Evolutionary conservation across 257 asterid genomes (phyloP).

Genomic region (Salvia hispanica): DNA sequence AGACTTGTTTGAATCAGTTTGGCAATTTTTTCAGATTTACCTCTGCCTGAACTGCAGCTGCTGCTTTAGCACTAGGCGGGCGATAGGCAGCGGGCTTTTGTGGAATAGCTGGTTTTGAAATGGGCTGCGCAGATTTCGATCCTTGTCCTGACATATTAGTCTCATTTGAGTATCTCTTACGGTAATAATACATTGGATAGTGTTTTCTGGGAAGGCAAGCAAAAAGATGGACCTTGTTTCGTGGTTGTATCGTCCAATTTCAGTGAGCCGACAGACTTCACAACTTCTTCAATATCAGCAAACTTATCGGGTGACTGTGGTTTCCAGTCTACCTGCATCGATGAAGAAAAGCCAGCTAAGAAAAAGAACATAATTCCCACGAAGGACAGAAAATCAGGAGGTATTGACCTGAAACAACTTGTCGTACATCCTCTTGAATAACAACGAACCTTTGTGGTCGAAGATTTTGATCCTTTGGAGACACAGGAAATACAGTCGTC

Average conservation of each 20-base stretch:
- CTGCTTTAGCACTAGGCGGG: conserved; percentile 95
- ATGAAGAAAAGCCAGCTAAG: conserved; percentile 27
- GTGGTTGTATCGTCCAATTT: conserved; percentile 60
- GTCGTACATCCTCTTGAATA: conserved; percentile 84
- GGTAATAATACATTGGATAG: conserved; percentile 20
- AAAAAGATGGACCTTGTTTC: conserved; percentile 56
- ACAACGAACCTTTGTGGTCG: conserved; percentile 77
- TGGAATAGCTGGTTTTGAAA: conserved; percentile 55
- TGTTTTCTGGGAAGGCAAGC: neutral
- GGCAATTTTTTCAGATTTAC: conserved; percentile 36
- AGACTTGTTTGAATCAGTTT: neutral
- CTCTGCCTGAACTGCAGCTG: conserved; percentile 88
- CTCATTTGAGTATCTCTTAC: conserved; percentile 22
- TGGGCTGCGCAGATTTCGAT: conserved; percentile 52
- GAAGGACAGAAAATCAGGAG: conserved; percentile 30
- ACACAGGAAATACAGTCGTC: neutral
- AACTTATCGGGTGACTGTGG: conserved; percentile 82
- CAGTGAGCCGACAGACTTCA: conserved; percentile 57
- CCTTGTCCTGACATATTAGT: conserved; percentile 60
- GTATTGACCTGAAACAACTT: conserved; percentile 80
- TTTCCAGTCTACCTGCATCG: conserved; percentile 85
- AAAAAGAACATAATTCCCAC: conserved; percentile 28
- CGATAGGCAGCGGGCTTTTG: conserved; percentile 96
- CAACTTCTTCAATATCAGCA: conserved; percentile 62
- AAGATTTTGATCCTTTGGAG: conserved; percentile 83